Base-by-base conservation (phyloP, 495 filamentous ascomycete species). In the Penicillium salamii region DNA sequence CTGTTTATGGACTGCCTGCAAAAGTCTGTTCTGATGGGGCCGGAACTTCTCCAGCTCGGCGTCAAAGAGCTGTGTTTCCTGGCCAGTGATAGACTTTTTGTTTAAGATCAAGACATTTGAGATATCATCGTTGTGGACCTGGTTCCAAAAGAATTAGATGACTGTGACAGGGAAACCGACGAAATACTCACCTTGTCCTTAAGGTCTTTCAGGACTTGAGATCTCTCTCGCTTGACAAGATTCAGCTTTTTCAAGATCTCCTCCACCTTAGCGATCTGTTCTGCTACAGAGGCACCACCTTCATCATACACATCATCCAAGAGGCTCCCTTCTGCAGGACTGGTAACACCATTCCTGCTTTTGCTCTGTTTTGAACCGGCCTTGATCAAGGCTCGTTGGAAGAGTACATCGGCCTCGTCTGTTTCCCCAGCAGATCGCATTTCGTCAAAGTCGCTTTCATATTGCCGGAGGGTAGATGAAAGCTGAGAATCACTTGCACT, bases 71-170 rank as follows among this genome's bases (percentile, higher is more conserved):
- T 92, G 87, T 23, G 75, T 86, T 62, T 97, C 93, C 59, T 90
- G 90, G 20, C 72, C 72, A 26, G 89, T 76, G 53, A 97, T 89
- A 2, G 90, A 84, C 61, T 97, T 97, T 61, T 97, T 96, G 76
- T 98, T 98, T 31, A 98, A 76, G 39, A 98, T 97, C 55, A 97
- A 71, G 19, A 97, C 90, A 59, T 95, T 91, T 11, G 92, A 96
- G 53, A 97, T 97, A 60, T 98, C 95, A 58, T 98, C 95, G 58
- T 84, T 87, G 69, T 93, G 93, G 39, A 92, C 86, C 92, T 98
- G 49, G 28, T 34, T 20, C 11, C 14, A 3, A 20, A 37, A 59
- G 35, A 59, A 44, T 38, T 7, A 42, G 35, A 21, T 17, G 2
- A 12, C 31, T 28, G 15, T 24, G 7, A 39, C 24, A 15, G 9